These are phyloP conservation scores for Penicillium daleae DNA, from an alignment of 495 filamentous ascomycete species.

Conservation along the genomic window DNA sequence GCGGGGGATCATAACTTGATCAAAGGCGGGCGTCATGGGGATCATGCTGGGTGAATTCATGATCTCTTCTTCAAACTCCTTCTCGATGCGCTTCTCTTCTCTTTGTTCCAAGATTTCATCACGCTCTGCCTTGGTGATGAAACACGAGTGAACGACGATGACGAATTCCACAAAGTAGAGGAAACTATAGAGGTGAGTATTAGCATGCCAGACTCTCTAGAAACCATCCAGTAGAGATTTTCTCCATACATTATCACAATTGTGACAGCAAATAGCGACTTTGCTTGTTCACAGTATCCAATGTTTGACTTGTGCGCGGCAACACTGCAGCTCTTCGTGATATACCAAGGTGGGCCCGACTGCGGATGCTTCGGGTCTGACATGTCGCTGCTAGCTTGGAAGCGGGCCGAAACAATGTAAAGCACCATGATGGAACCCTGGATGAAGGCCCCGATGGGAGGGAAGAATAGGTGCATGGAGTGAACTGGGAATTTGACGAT, in stretches of 20 bases:
- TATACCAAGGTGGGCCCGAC: constrained; percentile 77
- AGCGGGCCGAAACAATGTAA: constrained; percentile 67
- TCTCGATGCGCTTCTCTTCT: constrained; percentile 46
- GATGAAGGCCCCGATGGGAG: constrained; percentile 63
- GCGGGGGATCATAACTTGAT: constrained; percentile 27
- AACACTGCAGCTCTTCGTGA: constrained; percentile 74
- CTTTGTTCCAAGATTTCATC: constrained; percentile 37
- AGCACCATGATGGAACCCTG: constrained; percentile 63
- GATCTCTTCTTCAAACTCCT: constrained; percentile 49
- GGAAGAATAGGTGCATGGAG: constrained; percentile 73
- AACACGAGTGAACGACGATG: constrained; percentile 63
- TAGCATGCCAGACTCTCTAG: constrained; percentile 8
- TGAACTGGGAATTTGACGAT: constrained; percentile 65
- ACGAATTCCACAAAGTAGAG: constrained; percentile 60
- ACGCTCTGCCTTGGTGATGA: constrained; percentile 55
- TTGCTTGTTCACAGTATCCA: constrained; percentile 77
- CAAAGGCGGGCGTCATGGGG: constrained; percentile 36
- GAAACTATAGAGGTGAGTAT: constrained; percentile 39
- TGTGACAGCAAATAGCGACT: constrained; percentile 71
- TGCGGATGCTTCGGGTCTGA: constrained; percentile 73
- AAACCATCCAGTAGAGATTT: neutral
- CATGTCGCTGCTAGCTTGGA: constrained; percentile 79
- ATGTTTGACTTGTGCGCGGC: constrained; percentile 57
- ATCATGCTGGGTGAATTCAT: constrained; percentile 49
- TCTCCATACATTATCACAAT: constrained; percentile 70